Evolutionary conservation across 176 grass and related monocot genomes (phyloP), one percentile per base, ranked within the genome.

Genomic region (Oryza nivara): DNA sequence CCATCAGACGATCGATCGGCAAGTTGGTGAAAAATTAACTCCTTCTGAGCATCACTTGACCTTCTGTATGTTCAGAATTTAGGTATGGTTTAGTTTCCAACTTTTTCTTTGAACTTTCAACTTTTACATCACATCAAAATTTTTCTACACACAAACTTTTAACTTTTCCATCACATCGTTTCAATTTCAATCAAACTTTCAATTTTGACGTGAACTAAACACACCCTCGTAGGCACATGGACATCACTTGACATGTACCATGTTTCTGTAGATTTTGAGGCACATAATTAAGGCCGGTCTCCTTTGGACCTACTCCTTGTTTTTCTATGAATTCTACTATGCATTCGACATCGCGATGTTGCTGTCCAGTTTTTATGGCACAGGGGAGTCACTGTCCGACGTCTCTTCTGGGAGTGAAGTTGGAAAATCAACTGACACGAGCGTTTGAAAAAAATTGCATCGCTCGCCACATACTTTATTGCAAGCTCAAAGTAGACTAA

Each of bases 361-460:
- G 41, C 49, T 49, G 60, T 49, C 56, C 20, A 72, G 1, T 44
- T 64, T 63, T 72, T 9, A 51, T 65, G 54, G 4, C 16, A 19
- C 14, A 25, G 13, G 14, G 5, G 10, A 9, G 87, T 89, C 87
- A 40, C 87, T 80, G 38, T 85, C 72, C 71, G 51, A 72, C 88
- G 71, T 89, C 49, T 81, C 77, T 76, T 81, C 28, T 76, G 82
- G 82, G 65, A 71, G 41, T 70, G 65, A 85, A 41, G n/a, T 40
- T 54, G 60, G 65, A 87, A 87, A 87, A 72, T 74, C 66, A 74
- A 44, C 11, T 23, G n/a, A 3, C 61, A 69, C 41, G 14, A 0
- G 56, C 11, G 54, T 83, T 66, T 79, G 67, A 78, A 72, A 83
- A 46, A 63, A 58, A 20, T 20, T 26, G 73, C 4, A 71, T 9